Conservation (phyloP, 768 basidiomycete species). For the Lepiota brunneoincarnata region DNA sequence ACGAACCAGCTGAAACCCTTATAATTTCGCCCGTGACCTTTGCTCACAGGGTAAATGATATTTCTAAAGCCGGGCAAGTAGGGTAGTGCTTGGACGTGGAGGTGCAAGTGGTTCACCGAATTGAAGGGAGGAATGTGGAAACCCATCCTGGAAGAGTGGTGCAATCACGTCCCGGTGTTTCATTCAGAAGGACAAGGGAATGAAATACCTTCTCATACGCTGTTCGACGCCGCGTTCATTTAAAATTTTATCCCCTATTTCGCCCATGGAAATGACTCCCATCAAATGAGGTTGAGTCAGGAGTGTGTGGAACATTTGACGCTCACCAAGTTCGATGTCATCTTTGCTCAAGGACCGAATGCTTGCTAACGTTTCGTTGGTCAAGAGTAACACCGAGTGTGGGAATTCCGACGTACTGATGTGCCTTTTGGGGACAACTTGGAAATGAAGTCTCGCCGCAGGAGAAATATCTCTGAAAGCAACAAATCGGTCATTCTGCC, state of each 20-base stretch:
- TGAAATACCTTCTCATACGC: conserved; percentile 43
- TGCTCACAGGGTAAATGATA: conserved; percentile 47
- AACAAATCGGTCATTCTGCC: conserved; percentile 44
- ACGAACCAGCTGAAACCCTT: conserved; percentile 79
- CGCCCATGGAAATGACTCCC: conserved; percentile 30
- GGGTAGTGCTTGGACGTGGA: conserved; percentile 71
- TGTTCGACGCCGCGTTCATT: conserved; percentile 41
- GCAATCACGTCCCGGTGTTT: conserved; percentile 10
- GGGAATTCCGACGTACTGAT: conserved; percentile 34
- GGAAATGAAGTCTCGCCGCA: conserved; percentile 46
- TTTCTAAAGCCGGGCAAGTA: conserved; percentile 41
- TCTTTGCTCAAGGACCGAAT: conserved; percentile 42
- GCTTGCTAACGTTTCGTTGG: conserved; percentile 39
- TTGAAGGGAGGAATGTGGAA: conserved; percentile 83
- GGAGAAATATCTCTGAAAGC: conserved; percentile 54
- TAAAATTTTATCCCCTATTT: conserved; percentile 51
- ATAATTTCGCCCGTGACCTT: conserved; percentile 34
- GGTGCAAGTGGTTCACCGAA: conserved; percentile 68
- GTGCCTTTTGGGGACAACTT: conserved; percentile 50
- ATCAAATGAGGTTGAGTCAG: not conserved
- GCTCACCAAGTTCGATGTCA: conserved; percentile 50
- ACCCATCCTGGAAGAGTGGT: conserved; percentile 52
- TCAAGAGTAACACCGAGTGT: not conserved
- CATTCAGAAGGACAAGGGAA: not conserved
- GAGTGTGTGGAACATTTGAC: not conserved